These are phyloP conservation scores for Entophlyctis luteolus DNA, from an alignment of 192 early-diverging fungal genomes.

Conservation along the genomic window DNA sequence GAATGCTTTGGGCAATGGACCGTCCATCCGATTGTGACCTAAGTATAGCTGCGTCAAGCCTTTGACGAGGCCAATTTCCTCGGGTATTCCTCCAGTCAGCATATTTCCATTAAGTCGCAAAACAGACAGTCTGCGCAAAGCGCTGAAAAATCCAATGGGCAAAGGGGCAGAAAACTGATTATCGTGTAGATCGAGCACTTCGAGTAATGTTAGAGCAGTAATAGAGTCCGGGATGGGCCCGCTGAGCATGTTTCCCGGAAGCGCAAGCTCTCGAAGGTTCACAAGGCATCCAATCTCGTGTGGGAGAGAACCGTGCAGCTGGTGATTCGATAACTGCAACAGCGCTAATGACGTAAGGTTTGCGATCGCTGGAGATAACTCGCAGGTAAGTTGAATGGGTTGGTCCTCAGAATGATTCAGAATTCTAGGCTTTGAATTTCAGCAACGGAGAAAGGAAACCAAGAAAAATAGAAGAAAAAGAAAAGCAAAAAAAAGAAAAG, in stretches of 20 bases:
- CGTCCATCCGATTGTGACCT: slow-evolving; percentile 15
- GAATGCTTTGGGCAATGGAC: background rate
- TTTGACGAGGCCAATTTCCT: background rate
- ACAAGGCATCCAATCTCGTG: background rate
- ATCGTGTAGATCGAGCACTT: slow-evolving; percentile 9
- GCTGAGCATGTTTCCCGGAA: background rate
- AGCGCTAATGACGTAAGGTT: background rate
- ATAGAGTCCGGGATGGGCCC: slow-evolving; percentile 13
- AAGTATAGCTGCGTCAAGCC: slow-evolving; percentile 1
- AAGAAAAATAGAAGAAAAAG: no score
- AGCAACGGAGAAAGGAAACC: no score
- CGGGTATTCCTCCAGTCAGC: slow-evolving; percentile 1
- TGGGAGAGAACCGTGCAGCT: background rate
- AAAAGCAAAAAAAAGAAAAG: no score
- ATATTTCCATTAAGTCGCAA: slow-evolving; percentile 13
- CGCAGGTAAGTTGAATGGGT: no score
- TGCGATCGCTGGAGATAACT: background rate
- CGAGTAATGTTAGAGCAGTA: background rate
- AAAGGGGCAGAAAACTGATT: slow-evolving; percentile 9
- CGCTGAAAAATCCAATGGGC: background rate
- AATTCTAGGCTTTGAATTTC: no score
- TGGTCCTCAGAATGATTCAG: no score
- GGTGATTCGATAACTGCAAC: background rate
- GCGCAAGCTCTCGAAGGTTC: background rate
- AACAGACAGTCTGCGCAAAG: background rate